Percentiles rank a stretch among this genome's conserved stretches.
These are phyloP conservation scores for Triticum timopheevii DNA, from an alignment of 176 grass and related monocot species.

Conservation along the genomic window DNA sequence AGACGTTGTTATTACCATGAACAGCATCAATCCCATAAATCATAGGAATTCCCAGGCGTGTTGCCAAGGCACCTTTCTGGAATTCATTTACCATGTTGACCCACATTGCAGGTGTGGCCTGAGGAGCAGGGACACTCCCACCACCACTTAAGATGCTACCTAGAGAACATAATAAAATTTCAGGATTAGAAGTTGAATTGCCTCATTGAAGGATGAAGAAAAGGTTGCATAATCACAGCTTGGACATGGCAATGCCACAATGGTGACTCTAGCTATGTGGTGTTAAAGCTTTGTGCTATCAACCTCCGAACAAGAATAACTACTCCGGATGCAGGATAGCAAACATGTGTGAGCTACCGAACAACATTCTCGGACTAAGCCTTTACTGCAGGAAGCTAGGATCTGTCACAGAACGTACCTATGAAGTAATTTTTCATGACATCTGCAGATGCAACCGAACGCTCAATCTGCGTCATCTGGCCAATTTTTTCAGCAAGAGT, in stretches of 20 bases:
- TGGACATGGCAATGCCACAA: slow-evolving; percentile 1
- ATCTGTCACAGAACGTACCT: slow-evolving; percentile 45
- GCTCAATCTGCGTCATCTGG: slow-evolving; percentile 95
- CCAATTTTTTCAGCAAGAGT: slow-evolving; percentile 96
- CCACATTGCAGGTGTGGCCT: slow-evolving; percentile 79
- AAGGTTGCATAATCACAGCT: slow-evolving; percentile 18
- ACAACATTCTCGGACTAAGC: not conserved
- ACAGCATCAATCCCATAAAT: slow-evolving; percentile 99
- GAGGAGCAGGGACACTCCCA: slow-evolving; percentile 86
- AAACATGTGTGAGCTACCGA: not conserved
- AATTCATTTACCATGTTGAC: slow-evolving; percentile 96
- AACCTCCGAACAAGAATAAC: not conserved
- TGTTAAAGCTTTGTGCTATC: not conserved
- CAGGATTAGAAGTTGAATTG: slow-evolving; percentile 12
- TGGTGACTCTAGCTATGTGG: not conserved
- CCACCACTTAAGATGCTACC: slow-evolving; percentile 96
- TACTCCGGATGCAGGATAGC: not conserved
- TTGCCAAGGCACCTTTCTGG: slow-evolving; percentile 85
- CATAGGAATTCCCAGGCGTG: slow-evolving; percentile 88
- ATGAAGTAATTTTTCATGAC: slow-evolving; percentile 92
- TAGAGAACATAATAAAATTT: slow-evolving; percentile 26
- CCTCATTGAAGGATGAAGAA: not conserved
- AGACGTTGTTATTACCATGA: slow-evolving; percentile 98
- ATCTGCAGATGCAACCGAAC: slow-evolving; percentile 67
- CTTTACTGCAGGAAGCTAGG: not conserved